Evolutionary conservation across 371 early-diverging fungal genomes (phyloP).

Genomic region (Entomophthora muscae): DNA sequence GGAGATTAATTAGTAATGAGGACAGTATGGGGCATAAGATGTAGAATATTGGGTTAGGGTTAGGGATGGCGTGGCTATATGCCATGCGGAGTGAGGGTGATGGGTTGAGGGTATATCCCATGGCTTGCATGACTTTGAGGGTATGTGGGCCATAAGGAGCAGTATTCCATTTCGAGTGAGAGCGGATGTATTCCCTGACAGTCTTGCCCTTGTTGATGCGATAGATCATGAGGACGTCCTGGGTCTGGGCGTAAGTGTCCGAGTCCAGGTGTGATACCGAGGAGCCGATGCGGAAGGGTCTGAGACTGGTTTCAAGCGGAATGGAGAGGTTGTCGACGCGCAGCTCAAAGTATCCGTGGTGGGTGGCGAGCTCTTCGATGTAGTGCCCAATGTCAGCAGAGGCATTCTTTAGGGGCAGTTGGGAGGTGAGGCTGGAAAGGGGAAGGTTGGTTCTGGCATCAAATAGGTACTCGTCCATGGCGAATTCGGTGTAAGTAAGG

Average conservation of each 20-base stretch:
- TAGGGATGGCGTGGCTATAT: too few species aligned
- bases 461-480: neutral
- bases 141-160: slow-evolving; percentile 25
- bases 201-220: slow-evolving; percentile 19
- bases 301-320: slow-evolving; percentile 17
- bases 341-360: too few species aligned
- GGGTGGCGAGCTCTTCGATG: neutral
- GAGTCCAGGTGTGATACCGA: slow-evolving; percentile 30
- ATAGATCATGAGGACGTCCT: slow-evolving; percentile 32
- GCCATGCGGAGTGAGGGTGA: too few species aligned
- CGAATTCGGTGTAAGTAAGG: neutral
- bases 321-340: too few species aligned
- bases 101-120: slow-evolving; percentile 26
- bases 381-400: neutral
- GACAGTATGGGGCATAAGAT: too few species aligned
- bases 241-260: slow-evolving; percentile 15
- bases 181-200: too few species aligned
- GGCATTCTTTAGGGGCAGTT: neutral
- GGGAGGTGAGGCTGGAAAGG: too few species aligned
- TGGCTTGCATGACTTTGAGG: slow-evolving; percentile 14
- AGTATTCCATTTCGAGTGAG: slow-evolving; percentile 10
- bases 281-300: slow-evolving; percentile 21
- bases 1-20: too few species aligned
- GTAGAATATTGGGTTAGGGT: too few species aligned
- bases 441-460: neutral